phyloP scores from a whole-genome alignment of 257 asterid species.

The Agastache rugosa region DNA sequence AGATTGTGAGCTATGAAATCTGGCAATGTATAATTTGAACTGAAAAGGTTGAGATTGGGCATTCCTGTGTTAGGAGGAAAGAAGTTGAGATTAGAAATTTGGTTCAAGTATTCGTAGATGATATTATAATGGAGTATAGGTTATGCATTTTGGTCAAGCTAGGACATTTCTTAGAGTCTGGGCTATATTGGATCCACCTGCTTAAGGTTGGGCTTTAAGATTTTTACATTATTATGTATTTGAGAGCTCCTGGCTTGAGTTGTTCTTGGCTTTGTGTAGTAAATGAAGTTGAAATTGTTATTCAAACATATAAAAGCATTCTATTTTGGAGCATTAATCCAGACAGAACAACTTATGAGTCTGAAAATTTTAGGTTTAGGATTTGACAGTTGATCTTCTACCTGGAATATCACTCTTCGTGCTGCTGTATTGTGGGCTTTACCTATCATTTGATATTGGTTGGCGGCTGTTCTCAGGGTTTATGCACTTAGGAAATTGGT shows the following conservation, averaged over 20 bases:
- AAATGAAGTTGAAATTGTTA: too few relatives aligned
- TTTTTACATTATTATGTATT: neutral
- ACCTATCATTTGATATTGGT: neutral
- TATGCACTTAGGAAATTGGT: neutral
- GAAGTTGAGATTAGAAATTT: slow-evolving; percentile 15
- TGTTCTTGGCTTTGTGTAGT: neutral
- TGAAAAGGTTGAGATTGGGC: neutral
- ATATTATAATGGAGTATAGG: neutral
- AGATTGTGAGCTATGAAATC: neutral
- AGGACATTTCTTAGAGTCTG: neutral
- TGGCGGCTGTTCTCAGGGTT: neutral
- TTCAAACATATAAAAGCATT: neutral
- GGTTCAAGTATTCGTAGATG: neutral
- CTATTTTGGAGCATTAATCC: neutral
- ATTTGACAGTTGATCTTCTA: neutral
- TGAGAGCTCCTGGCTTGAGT: neutral
- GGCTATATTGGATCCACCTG: neutral
- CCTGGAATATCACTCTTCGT: neutral
- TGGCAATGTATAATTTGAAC: slow-evolving; percentile 2
- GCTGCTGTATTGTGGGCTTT: slow-evolving; percentile 7
- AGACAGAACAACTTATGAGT: neutral
- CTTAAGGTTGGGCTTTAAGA: slow-evolving; percentile 8
- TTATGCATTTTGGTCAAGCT: neutral
- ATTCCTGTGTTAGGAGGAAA: slow-evolving; percentile 1
- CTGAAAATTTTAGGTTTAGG: slow-evolving; percentile 2